Conservation (phyloP, 2,329 filamentous ascomycete species). For the Colletotrichum tamarilloi region DNA sequence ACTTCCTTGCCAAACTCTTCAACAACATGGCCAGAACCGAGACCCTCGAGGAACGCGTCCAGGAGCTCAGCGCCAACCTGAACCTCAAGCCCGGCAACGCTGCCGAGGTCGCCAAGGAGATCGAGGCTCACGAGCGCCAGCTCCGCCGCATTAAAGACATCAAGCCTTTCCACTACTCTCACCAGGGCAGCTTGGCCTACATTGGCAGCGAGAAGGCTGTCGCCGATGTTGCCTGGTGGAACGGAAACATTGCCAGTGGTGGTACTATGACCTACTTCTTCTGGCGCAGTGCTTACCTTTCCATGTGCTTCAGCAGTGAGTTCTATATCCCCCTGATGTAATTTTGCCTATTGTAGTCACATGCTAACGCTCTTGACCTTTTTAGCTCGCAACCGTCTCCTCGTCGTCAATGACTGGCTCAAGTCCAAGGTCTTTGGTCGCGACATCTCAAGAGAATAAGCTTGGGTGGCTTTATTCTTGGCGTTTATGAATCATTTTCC, state of each 20-base stretch:
- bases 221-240: constrained; percentile 96
- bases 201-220: constrained; percentile 99
- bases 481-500: constrained; percentile 23
- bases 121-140: constrained; percentile 87
- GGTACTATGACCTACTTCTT: constrained; percentile 97
- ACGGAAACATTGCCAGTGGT: constrained; percentile 93
- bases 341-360: background rate
- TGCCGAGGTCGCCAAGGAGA: constrained; percentile 77
- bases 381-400: constrained; percentile 88
- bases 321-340: constrained; percentile 43
- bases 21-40: constrained; percentile 99
- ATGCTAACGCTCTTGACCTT: constrained; percentile 27
- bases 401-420: constrained; percentile 94
- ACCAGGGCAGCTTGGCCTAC: constrained; percentile 96
- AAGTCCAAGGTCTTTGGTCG: constrained; percentile 98
- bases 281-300: constrained; percentile 97
- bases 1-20: constrained; percentile 94
- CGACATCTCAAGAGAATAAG: constrained; percentile 87
- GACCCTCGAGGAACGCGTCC: constrained; percentile 80
- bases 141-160: constrained; percentile 91
- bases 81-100: constrained; percentile 73
- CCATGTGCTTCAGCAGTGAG: constrained; percentile 99
- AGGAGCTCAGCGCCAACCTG: constrained; percentile 71
- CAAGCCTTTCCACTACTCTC: constrained; percentile 98
- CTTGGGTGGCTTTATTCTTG: constrained; percentile 9